Conservation (phyloP, 805 yeast species). For the Monosporozyma aerobia region DNA sequence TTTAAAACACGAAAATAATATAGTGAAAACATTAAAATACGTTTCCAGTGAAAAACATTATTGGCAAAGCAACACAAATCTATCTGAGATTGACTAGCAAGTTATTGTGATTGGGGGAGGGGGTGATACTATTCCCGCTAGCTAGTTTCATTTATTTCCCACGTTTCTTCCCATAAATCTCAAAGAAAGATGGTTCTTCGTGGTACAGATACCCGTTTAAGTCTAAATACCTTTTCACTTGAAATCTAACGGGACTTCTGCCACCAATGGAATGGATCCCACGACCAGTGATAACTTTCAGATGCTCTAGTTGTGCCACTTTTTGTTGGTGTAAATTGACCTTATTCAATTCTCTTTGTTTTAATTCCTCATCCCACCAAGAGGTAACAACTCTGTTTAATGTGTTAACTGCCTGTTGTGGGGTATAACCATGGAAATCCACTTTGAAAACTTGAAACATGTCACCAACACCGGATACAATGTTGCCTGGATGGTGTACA, state of each 20-base stretch:
- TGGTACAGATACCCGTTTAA: slow-evolving; percentile 34
- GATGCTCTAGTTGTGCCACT: slow-evolving; percentile 35
- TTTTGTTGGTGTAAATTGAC: slow-evolving; percentile 28
- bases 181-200: slow-evolving; percentile 39
- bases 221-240: slow-evolving; percentile 35
- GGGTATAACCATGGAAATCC: slow-evolving; percentile 51
- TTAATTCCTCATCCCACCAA: slow-evolving; percentile 61
- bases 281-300: slow-evolving; percentile 54
- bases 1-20: not conserved
- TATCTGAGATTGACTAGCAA: too few species aligned
- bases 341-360: slow-evolving; percentile 35
- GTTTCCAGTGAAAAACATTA: not conserved
- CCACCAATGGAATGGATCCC: slow-evolving; percentile 63
- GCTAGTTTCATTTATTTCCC: not conserved
- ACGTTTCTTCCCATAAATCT: slow-evolving; percentile 34
- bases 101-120: too few species aligned
- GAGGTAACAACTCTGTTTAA: slow-evolving; percentile 30
- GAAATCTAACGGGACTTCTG: slow-evolving; percentile 36
- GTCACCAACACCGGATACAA: not conserved
- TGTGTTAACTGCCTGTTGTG: slow-evolving; percentile 38
- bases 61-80: too few species aligned
- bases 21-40: not conserved
- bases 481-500: not conserved
- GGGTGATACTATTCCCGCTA: too few species aligned
- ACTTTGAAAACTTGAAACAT: slow-evolving; percentile 16